Evolutionary conservation across 768 basidiomycete genomes (phyloP), one percentile per base, ranked within the genome.

Genomic region (Suillus placidus): DNA sequence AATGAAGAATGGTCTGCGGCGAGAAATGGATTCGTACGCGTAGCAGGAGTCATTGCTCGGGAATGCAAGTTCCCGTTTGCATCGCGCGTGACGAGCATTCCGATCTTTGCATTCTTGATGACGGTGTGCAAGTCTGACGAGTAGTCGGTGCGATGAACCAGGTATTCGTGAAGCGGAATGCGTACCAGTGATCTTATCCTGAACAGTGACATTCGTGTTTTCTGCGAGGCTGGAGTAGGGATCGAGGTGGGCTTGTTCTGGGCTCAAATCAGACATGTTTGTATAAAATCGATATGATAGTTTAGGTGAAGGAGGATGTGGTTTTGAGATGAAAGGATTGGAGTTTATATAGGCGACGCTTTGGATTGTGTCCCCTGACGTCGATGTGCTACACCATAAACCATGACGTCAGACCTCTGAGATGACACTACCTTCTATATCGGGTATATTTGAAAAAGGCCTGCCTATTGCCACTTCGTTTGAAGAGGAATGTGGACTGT

Each of bases 81-180:
- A 20, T 87, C 83, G 43, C 90, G 88, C 16, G 92, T 93, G 12
- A 91, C 91, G 23, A 95, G 78, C 89, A 95, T 93, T 61, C 89
- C 91, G 0, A 85, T 87, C 70, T 85, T 82, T 10, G 88, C 87
- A 1, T 80, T 78, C 64, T 87, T 84, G 63, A 94, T 74, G 64
- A 95, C 86, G 32, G 80, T 79, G 67, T 89, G 87, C 37, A 94
- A 83, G 61, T 83, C 90, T 90, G 60, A 42, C 13, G 35, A 20
- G 30, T 2, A 1, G 5, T 42, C 40, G 20, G 38, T 40, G 16
- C 3, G 6, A 42, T 12, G 12, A 5, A n/a, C 60, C 40, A 54
- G 55, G 4, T 8, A 37, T 30, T 40, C 26, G 54, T 26, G 32
- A 45, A 35, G n/a, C 40, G 34, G 37, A 58, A 1, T 42, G 64